Evolutionary conservation across 1,284 basidiomycete genomes (phyloP), one percentile per base, ranked within the genome.

Genomic region (Ganoderma sinense): DNA sequence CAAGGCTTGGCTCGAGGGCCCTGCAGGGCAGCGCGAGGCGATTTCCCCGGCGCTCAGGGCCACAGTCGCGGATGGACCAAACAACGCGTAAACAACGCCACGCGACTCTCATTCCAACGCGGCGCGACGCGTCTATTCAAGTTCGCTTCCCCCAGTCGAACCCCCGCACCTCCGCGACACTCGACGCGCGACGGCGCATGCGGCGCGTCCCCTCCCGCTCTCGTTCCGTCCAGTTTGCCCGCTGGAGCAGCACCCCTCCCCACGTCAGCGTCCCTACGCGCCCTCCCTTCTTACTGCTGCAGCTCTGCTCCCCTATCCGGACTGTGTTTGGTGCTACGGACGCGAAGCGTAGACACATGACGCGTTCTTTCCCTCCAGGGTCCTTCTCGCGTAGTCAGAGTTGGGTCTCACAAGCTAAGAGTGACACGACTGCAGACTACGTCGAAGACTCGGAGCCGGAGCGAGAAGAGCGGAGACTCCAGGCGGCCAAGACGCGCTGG

Each of bases 391-490:
- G 67, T n/a, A 69, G 72, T 68, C 70, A 69, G 68, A 74, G 53
- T 26, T 14, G 60, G 14, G 55, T 48, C n/a, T 73, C 70, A 0
- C 72, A 71, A 36, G 45, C 39, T 2, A 65, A 29, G 13, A 68
- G 61, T 62, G 62, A 74, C n/a, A 75, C 76, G 2, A 66, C 68
- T 20, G 64, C 60, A 23, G 87, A 88, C 65, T 71, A 87, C 40
- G 84, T 91, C 2, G 87, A 88, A 43, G 91, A 93, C 79, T 92
- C 91, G 0, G 91, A 92, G 77, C 90, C 90, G 29, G 91, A 92
- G 77, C 82, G 90, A 68, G 86, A 87, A 71, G 80, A 83, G 64
- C 73, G 80, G n/a, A 82, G 86, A 59, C 78, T 71, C 43, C 75
- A 77, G 64, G 63, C 71, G 64, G 75, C 74, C 58, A 64, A 73